These are phyloP conservation scores for Trichophyton benhamiae DNA, from an alignment of 2,329 filamentous ascomycete species.

Conservation along the genomic window DNA sequence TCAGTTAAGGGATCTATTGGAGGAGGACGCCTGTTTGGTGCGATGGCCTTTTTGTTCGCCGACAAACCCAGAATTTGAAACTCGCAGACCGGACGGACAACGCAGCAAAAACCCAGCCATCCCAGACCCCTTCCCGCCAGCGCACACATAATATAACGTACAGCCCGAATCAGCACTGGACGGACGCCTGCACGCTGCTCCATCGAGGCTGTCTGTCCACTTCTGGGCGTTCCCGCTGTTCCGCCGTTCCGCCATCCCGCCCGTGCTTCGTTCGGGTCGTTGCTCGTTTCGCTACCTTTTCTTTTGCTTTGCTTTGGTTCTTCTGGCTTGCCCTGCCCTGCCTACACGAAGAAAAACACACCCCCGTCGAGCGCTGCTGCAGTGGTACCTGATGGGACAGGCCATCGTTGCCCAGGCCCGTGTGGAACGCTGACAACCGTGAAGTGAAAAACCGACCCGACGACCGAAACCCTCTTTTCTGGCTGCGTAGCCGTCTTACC, in stretches of 20 bases:
- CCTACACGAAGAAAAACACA: neutral
- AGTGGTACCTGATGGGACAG: conserved; percentile 13
- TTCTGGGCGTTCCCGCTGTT: neutral
- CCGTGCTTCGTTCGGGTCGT: neutral
- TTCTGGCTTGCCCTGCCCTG: neutral
- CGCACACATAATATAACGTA: neutral
- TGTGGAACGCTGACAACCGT: conserved; percentile 9
- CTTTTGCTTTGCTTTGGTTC: no score
- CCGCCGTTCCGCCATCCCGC: neutral
- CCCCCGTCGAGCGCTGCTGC: conserved; percentile 5
- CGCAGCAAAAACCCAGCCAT: neutral
- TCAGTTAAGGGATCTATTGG: conserved; percentile 1
- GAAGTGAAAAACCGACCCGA: neutral
- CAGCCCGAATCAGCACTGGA: neutral
- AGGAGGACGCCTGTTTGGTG: neutral
- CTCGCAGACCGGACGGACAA: neutral
- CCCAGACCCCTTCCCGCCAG: conserved; percentile 1
- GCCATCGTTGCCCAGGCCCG: conserved; percentile 5
- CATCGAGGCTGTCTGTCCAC: neutral
- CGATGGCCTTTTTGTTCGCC: conserved; percentile 4
- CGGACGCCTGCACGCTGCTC: neutral
- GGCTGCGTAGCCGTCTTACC: neutral
- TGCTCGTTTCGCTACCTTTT: no score
- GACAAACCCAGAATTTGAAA: conserved; percentile 4
- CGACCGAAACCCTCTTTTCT: neutral